phyloP scores from a whole-genome alignment of 768 basidiomycete species.

The Lentinula boryana region DNA sequence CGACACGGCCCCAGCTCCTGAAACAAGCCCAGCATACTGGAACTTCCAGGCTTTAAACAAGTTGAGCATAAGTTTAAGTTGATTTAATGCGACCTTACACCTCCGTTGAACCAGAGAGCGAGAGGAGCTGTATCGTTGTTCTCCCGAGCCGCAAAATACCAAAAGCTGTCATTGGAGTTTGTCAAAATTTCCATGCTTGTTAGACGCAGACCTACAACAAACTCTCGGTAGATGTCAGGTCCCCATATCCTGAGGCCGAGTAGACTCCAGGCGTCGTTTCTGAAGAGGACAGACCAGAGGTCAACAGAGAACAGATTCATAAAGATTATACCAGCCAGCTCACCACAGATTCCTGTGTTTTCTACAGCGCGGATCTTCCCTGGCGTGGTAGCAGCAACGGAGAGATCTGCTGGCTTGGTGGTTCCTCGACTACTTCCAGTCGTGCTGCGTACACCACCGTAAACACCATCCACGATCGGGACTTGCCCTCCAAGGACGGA shows the following conservation, averaged over 20 bases:
- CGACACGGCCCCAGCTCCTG: conserved; percentile 57
- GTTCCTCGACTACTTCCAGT: not conserved
- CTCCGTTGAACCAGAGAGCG: conserved; percentile 63
- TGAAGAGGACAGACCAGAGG: conserved; percentile 10
- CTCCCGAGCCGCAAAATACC: conserved; percentile 63
- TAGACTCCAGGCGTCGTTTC: conserved; percentile 59
- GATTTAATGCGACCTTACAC: conserved; percentile 25
- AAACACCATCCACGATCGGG: conserved; percentile 9
- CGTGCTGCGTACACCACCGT: conserved; percentile 6
- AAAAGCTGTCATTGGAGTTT: conserved; percentile 39
- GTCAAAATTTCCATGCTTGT: not conserved
- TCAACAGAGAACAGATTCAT: not conserved
- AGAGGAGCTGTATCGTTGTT: conserved; percentile 58
- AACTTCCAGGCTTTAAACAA: conserved; percentile 23
- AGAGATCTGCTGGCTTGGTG: not conserved
- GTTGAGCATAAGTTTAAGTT: not conserved
- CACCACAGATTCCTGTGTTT: conserved; percentile 59
- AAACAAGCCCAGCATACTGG: conserved; percentile 39
- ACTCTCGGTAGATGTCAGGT: conserved; percentile 50
- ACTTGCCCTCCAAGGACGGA: conserved; percentile 8
- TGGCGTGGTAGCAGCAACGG: conserved; percentile 13
- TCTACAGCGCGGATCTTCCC: conserved; percentile 42
- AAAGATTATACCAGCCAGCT: not conserved
- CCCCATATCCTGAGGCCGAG: conserved; percentile 61
- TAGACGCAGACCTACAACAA: conserved; percentile 36